Percentiles rank a stretch among this genome's conserved stretches.
Conservation (phyloP, 148 eudicot species). For the Chenopodium berlandieri region DNA sequence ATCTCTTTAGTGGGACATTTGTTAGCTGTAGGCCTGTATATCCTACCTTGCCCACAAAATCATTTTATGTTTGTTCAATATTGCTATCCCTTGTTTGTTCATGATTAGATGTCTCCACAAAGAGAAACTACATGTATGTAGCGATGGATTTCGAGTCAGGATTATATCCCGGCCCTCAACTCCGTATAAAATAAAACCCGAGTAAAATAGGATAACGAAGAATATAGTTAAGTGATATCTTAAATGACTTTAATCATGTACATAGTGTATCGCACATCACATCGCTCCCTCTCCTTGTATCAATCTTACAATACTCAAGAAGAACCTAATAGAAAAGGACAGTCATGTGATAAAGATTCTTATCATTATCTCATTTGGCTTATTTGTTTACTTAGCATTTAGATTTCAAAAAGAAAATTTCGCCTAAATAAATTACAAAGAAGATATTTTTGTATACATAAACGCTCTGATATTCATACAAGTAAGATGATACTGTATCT, state of each 20-base stretch:
- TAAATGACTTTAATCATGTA: no score
- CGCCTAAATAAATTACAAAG: background rate
- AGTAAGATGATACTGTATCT: background rate
- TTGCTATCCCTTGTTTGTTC: background rate
- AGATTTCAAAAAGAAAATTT: no score
- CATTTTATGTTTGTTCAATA: background rate
- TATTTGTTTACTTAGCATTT: no score
- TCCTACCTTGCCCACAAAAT: background rate
- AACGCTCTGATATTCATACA: slow-evolving; percentile 20
- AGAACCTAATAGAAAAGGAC: no score
- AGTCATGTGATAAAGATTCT: no score
- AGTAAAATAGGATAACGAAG: no score
- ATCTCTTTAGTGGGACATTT: background rate
- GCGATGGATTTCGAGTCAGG: background rate
- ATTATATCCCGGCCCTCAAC: background rate
- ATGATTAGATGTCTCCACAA: background rate
- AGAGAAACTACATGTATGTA: background rate
- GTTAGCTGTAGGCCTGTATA: background rate
- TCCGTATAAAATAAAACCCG: no score
- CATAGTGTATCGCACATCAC: no score
- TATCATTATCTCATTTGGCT: no score
- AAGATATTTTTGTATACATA: background rate
- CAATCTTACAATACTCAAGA: no score
- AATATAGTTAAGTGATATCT: no score
- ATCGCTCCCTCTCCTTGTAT: no score